Conservation (phyloP, 225 moss, liverwort and hornwort genomes). For the Lunularia cruciata region DNA sequence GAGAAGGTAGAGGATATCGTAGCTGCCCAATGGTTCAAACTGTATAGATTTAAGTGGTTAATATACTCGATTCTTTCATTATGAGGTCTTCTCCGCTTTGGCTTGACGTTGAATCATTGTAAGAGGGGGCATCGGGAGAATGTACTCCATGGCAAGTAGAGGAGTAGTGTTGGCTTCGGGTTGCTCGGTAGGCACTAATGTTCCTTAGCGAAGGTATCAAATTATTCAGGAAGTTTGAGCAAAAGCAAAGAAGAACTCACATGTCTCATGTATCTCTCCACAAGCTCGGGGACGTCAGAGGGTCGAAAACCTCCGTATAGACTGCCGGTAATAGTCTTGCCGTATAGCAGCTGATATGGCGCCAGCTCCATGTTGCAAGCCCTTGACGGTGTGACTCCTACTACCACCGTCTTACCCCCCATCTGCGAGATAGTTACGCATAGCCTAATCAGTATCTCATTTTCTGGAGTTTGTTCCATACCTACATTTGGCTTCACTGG, state of each 20-base stretch:
- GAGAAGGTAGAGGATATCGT: not conserved
- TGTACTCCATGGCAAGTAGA: not conserved
- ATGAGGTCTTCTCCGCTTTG: not conserved
- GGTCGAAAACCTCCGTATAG: constrained; percentile 81
- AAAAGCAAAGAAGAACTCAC: constrained; percentile 29
- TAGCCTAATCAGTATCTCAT: not conserved
- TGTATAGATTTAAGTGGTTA: constrained; percentile 12
- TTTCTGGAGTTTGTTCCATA: not conserved
- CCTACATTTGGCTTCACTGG: too few species aligned
- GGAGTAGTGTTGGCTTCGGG: too few species aligned
- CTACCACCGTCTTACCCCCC: constrained; percentile 63
- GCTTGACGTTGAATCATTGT: not conserved
- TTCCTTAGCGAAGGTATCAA: too few species aligned
- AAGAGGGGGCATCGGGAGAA: not conserved
- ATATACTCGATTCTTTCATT: constrained; percentile 1
- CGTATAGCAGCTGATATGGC: constrained; percentile 46
- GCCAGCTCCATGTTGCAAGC: constrained; percentile 49
- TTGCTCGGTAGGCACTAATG: too few species aligned
- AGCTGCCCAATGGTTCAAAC: not conserved
- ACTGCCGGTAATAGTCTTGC: constrained; percentile 62
- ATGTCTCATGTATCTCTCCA: constrained; percentile 73
- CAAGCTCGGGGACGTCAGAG: constrained; percentile 71
- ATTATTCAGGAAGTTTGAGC: too few species aligned
- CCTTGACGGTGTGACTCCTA: constrained; percentile 55
- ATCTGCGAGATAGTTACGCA: constrained; percentile 44